These are phyloP conservation scores for Spergularia azorica DNA, from an alignment of 179 eudicot genomes.

Conservation along the genomic window DNA sequence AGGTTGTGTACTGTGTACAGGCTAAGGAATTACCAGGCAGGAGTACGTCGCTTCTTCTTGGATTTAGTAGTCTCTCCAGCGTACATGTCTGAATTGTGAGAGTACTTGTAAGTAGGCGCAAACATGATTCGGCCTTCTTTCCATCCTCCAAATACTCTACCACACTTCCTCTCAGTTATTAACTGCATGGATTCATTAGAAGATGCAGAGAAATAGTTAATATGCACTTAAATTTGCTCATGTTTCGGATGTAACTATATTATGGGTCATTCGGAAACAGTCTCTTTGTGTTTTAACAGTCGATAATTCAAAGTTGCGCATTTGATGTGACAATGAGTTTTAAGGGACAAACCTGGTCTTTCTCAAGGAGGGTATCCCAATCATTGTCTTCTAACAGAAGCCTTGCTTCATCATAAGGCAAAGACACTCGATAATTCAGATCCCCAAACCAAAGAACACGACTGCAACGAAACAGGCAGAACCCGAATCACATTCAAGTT, in stretches of 20 bases:
- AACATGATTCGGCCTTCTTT: slow-evolving; percentile 72
- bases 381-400: slow-evolving; percentile 55
- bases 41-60: slow-evolving; percentile 81
- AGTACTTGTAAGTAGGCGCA: slow-evolving; percentile 88
- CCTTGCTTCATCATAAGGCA: slow-evolving; percentile 79
- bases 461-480: slow-evolving; percentile 33
- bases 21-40: slow-evolving; percentile 68
- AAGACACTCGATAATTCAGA: slow-evolving; percentile 74
- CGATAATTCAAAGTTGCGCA: too few relatives aligned
- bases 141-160: slow-evolving; percentile 76
- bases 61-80: slow-evolving; percentile 74
- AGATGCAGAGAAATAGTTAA: neutral
- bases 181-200: slow-evolving; percentile 39
- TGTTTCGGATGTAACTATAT: too few relatives aligned
- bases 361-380: slow-evolving; percentile 79
- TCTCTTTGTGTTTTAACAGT: too few relatives aligned
- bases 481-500: neutral
- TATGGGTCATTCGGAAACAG: too few relatives aligned
- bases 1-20: too few relatives aligned
- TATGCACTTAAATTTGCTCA: too few relatives aligned
- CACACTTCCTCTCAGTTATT: slow-evolving; percentile 58
- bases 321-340: neutral
- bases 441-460: slow-evolving; percentile 89
- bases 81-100: slow-evolving; percentile 72
- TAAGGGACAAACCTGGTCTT: slow-evolving; percentile 66